Percentiles rank a stretch among this genome's conserved stretches.
Evolutionary conservation across 371 early-diverging fungal species (phyloP).

Genomic region (Mortierella sp.): DNA sequence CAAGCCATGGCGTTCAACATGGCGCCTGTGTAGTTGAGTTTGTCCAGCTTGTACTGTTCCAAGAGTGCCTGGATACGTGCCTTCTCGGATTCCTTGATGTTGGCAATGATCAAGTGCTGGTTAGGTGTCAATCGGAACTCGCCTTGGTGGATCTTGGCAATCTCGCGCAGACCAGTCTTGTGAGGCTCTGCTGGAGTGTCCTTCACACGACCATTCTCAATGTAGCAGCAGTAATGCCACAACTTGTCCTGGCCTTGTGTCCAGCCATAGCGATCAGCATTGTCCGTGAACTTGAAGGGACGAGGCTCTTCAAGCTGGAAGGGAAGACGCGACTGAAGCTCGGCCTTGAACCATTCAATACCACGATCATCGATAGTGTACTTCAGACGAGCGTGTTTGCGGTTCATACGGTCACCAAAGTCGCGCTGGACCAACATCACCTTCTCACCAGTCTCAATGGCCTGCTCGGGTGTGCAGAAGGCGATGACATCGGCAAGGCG

Average conservation of each 20-base stretch:
- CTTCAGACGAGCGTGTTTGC: constrained; percentile 96
- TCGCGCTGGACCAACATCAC: constrained; percentile 94
- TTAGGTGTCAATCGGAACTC: constrained; percentile 91
- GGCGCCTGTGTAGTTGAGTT: constrained; percentile 79
- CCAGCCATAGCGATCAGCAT: constrained; percentile 96
- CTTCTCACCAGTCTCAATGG: constrained; percentile 83
- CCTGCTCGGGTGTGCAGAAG: constrained; percentile 81
- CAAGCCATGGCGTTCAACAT: constrained; percentile 94
- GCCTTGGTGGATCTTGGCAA: constrained; percentile 82
- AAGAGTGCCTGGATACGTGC: constrained; percentile 76
- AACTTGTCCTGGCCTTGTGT: constrained; percentile 72
- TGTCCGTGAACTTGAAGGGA: constrained; percentile 82
- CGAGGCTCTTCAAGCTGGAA: constrained; percentile 72
- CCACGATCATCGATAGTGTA: constrained; percentile 96
- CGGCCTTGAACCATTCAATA: constrained; percentile 86
- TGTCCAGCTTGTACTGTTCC: constrained; percentile 83
- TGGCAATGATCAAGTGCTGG: constrained; percentile 87
- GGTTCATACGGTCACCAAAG: constrained; percentile 94
- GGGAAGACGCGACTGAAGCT: constrained; percentile 85
- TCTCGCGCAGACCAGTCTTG: constrained; percentile 83
- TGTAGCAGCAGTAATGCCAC: constrained; percentile 89
- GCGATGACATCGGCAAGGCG: constrained; percentile 83
- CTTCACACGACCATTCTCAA: constrained; percentile 93
- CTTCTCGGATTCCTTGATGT: constrained; percentile 78
- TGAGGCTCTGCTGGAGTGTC: constrained; percentile 81